These are phyloP conservation scores for Neopestalotiopsis sp. DNA, from an alignment of 2,329 filamentous ascomycete genomes.

Conservation along the genomic window DNA sequence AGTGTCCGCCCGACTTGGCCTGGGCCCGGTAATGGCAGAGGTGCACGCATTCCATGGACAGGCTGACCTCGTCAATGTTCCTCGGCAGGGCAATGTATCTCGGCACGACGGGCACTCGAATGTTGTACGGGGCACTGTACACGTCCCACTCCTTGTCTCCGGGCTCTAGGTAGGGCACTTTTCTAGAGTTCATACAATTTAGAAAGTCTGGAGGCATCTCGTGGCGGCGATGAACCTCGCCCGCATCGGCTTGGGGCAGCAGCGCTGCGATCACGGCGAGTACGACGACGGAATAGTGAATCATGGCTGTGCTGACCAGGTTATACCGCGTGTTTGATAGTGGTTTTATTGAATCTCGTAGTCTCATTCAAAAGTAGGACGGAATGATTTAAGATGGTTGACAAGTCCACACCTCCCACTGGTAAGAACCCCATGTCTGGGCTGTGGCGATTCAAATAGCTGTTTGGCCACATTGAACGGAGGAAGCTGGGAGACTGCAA, in stretches of 20 bases:
- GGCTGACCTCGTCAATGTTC: conserved; percentile 39
- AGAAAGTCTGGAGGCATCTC: not conserved
- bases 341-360: too few relatives aligned
- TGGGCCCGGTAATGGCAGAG: conserved; percentile 48
- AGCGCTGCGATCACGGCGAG: not conserved
- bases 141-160: not conserved
- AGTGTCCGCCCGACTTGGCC: conserved; percentile 53
- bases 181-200: not conserved
- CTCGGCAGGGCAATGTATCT: conserved; percentile 29
- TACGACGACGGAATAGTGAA: too few relatives aligned
- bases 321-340: too few relatives aligned
- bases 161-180: not conserved
- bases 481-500: too few relatives aligned
- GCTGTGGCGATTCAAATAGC: too few relatives aligned
- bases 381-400: too few relatives aligned
- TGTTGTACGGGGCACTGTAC: conserved; percentile 28
- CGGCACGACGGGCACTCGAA: conserved; percentile 28
- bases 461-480: too few relatives aligned
- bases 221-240: not conserved
- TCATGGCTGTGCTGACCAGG: too few relatives aligned
- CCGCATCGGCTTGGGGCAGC: not conserved
- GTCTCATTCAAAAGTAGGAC: too few relatives aligned
- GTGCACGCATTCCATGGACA: conserved; percentile 37
- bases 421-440: too few relatives aligned
- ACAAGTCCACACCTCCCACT: too few relatives aligned